phyloP scores from a whole-genome alignment of 1,284 basidiomycete genomes.

The Papiliotrema flavescens region DNA sequence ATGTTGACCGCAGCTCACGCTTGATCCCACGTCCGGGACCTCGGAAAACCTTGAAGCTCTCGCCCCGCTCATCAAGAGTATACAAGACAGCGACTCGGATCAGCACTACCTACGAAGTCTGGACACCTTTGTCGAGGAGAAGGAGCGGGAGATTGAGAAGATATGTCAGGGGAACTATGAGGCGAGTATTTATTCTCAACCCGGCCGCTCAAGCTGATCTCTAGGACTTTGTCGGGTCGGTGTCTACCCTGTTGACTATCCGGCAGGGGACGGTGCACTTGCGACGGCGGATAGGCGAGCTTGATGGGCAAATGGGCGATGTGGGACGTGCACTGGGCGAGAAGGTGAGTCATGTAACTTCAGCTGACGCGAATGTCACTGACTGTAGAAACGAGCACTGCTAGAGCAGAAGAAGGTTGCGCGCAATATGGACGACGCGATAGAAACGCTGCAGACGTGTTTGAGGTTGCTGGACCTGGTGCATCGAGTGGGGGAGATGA shows the following conservation, averaged over 20 bases:
- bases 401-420: constrained; percentile 89
- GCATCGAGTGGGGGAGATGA: constrained; percentile 89
- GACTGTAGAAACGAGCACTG: constrained; percentile 66
- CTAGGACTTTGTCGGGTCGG: constrained; percentile 88
- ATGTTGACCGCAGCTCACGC: constrained; percentile 33
- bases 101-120: constrained; percentile 85
- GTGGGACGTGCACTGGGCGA: constrained; percentile 80
- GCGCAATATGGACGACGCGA: constrained; percentile 90
- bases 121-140: constrained; percentile 80
- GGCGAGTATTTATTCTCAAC: constrained; percentile 26
- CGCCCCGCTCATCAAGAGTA: constrained; percentile 86
- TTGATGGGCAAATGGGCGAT: constrained; percentile 57
- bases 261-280: constrained; percentile 63
- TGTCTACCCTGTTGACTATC: constrained; percentile 90
- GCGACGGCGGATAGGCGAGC: constrained; percentile 55
- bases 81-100: constrained; percentile 84
- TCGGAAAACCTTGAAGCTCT: constrained; percentile 85
- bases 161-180: constrained; percentile 96
- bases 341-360: constrained; percentile 53
- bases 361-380: not conserved
- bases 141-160: constrained; percentile 92
- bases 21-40: constrained; percentile 36
- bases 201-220: constrained; percentile 2
- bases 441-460: constrained; percentile 89
- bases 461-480: constrained; percentile 89